phyloP scores from a whole-genome alignment of 2,329 filamentous ascomycete species.

The Geosmithia morbida region DNA sequence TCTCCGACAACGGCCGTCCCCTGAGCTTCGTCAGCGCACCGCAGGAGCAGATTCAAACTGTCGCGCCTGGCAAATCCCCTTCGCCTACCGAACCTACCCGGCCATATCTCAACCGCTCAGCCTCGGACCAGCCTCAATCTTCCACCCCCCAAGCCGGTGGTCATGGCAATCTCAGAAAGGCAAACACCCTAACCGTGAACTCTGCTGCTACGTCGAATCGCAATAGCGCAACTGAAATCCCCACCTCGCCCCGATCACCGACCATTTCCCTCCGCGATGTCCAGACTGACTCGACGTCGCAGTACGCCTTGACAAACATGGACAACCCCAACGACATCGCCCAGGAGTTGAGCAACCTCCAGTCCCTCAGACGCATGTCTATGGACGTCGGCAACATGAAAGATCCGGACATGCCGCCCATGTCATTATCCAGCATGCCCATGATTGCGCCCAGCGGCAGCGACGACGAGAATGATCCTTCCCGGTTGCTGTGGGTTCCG shows the following conservation, averaged over 20 bases:
- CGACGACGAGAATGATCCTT: slow-evolving; percentile 77
- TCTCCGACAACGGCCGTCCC: slow-evolving; percentile 43
- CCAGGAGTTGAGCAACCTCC: slow-evolving; percentile 83
- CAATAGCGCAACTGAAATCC: slow-evolving; percentile 24
- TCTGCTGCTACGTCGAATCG: slow-evolving; percentile 18
- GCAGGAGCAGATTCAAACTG: slow-evolving; percentile 27
- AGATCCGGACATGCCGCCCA: slow-evolving; percentile 61
- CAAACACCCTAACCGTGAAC: slow-evolving; percentile 24
- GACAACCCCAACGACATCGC: slow-evolving; percentile 80
- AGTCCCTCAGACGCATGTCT: slow-evolving; percentile 80
- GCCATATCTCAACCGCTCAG: slow-evolving; percentile 26
- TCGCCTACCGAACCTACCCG: slow-evolving; percentile 9
- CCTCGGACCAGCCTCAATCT: slow-evolving; percentile 25
- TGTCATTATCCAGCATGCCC: slow-evolving; percentile 54
- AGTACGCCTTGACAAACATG: slow-evolving; percentile 80
- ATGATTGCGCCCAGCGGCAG: slow-evolving; percentile 56
- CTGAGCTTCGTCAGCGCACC: slow-evolving; percentile 57
- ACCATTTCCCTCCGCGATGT: slow-evolving; percentile 37
- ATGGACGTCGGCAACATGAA: slow-evolving; percentile 74
- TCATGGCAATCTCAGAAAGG: slow-evolving; percentile 22
- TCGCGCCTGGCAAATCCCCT: not conserved
- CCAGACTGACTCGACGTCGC: slow-evolving; percentile 40
- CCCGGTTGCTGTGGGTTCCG: slow-evolving; percentile 88
- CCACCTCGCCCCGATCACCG: slow-evolving; percentile 33
- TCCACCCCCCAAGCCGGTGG: slow-evolving; percentile 13